Conservation (phyloP, 202 grass and related monocot genomes). For the Dendrocalamus latiflorus region DNA sequence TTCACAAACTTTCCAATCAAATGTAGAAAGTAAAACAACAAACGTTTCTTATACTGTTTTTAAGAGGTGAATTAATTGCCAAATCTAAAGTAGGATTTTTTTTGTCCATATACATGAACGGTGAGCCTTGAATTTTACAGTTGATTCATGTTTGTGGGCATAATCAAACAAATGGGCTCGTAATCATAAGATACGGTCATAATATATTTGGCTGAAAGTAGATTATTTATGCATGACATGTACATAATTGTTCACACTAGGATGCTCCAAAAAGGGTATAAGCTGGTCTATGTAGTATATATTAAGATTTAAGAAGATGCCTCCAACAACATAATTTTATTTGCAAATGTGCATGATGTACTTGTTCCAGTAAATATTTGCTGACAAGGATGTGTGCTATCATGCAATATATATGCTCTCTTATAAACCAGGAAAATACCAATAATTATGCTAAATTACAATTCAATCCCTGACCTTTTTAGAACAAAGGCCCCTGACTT, state of each 20-base stretch:
- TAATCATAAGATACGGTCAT: slow-evolving; percentile 26
- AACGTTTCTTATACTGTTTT: neutral
- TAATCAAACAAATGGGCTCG: neutral
- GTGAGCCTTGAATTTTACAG: neutral
- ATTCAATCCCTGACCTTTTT: neutral
- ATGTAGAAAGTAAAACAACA: neutral
- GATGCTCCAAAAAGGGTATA: neutral
- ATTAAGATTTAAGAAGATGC: slow-evolving; percentile 1
- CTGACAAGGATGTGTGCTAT: neutral
- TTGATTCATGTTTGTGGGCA: neutral
- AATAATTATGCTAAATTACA: neutral
- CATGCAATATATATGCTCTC: neutral
- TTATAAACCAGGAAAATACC: neutral
- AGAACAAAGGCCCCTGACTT: neutral
- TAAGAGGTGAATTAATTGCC: neutral
- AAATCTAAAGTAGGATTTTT: neutral
- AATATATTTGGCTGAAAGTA: neutral
- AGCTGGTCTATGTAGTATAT: neutral
- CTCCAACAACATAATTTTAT: neutral
- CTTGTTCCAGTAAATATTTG: neutral
- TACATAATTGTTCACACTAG: neutral
- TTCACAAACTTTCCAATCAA: neutral
- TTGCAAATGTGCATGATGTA: neutral
- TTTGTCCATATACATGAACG: neutral
- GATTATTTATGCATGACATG: neutral